Conservation (phyloP, 495 filamentous ascomycete genomes). For the Tuber umbilicatum region DNA sequence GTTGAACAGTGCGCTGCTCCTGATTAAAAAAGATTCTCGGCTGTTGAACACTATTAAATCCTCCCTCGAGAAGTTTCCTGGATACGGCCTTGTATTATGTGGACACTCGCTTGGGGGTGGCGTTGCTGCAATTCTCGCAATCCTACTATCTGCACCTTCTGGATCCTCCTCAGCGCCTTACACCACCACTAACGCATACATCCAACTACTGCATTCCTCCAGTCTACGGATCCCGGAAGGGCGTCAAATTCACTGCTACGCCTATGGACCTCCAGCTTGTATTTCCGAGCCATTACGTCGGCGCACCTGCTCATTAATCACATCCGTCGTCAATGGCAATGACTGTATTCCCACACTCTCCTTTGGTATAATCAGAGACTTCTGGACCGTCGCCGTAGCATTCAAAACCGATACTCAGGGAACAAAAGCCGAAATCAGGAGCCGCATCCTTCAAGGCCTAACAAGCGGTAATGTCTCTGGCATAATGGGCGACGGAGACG, state of each 20-base stretch:
- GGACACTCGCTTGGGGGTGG: constrained; percentile 73
- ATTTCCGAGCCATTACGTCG: constrained; percentile 66
- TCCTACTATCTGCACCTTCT: constrained; percentile 61
- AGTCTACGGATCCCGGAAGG: constrained; percentile 56
- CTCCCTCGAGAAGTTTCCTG: constrained; percentile 63
- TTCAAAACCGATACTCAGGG: constrained; percentile 64
- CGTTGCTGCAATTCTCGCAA: constrained; percentile 66
- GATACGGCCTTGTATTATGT: constrained; percentile 69
- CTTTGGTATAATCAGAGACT: constrained; percentile 66
- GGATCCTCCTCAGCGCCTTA: constrained; percentile 53
- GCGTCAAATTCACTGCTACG: constrained; percentile 69
- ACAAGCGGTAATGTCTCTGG: constrained; percentile 45
- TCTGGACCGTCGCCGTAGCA: constrained; percentile 62
- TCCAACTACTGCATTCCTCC: constrained; percentile 44
- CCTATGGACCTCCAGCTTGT: constrained; percentile 67
- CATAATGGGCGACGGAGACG: constrained; percentile 53
- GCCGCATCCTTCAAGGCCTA: constrained; percentile 48
- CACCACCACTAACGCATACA: constrained; percentile 45
- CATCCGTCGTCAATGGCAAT: constrained; percentile 63
- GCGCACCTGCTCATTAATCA: constrained; percentile 68
- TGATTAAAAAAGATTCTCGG: constrained; percentile 58
- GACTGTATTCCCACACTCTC: constrained; percentile 71
- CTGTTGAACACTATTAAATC: constrained; percentile 62
- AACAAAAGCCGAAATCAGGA: constrained; percentile 59
- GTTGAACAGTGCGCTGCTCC: constrained; percentile 64